Conservation (phyloP, 148 eudicot genomes). For the Rhododendron kiyosumense region DNA sequence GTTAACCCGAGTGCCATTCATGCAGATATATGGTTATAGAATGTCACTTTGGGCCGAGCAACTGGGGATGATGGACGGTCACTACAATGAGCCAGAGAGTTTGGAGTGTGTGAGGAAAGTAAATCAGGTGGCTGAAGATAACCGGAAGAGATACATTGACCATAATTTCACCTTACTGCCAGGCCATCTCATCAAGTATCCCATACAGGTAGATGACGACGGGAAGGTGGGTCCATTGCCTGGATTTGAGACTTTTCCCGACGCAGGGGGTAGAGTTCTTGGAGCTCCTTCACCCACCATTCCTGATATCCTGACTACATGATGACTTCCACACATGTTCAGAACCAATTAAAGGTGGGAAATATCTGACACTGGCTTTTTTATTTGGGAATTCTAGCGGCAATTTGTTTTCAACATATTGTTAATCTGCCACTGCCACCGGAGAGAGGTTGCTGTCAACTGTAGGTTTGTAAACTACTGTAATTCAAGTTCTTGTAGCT, state of each 20-base stretch:
- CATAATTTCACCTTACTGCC: conserved; percentile 24
- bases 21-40: conserved; percentile 40
- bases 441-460: neutral
- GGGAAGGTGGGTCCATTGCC: conserved; percentile 24
- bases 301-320: conserved; percentile 21
- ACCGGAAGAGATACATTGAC: conserved; percentile 32
- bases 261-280: conserved; percentile 17
- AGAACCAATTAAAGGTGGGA: neutral
- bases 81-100: conserved; percentile 29
- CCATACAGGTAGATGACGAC: conserved; percentile 14
- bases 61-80: conserved; percentile 34
- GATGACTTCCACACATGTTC: neutral
- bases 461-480: neutral
- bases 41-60: conserved; percentile 51
- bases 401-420: neutral
- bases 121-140: conserved; percentile 34
- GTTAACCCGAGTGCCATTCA: conserved; percentile 9
- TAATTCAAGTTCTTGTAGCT: neutral
- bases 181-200: conserved; percentile 31
- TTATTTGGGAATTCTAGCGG: neutral
- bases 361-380: neutral
- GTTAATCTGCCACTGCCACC: neutral
- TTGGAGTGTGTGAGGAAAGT: conserved; percentile 35
- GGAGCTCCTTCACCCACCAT: conserved; percentile 14
- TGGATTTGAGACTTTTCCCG: conserved; percentile 25